Evolutionary conservation across 495 filamentous ascomycete genomes (phyloP).

Genomic region (Lasiosphaeriaceae sp.): DNA sequence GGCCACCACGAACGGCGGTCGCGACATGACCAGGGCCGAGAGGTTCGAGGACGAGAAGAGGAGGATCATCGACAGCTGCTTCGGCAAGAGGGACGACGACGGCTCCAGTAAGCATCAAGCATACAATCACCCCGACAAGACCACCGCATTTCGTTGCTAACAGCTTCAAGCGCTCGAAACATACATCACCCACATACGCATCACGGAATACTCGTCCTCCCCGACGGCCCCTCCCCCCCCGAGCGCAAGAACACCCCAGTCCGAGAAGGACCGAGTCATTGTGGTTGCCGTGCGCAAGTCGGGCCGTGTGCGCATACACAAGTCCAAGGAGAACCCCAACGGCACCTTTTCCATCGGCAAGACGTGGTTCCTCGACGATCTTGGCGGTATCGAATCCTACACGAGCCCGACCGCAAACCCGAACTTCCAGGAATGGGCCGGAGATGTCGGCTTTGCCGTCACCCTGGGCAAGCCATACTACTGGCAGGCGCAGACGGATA

Average conservation of each 20-base stretch:
- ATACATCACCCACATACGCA: conserved; percentile 94
- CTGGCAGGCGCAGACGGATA: conserved; percentile 85
- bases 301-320: conserved; percentile 90
- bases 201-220: conserved; percentile 77
- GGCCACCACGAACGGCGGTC: conserved; percentile 30
- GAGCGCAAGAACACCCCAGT: conserved; percentile 54
- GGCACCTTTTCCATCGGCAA: conserved; percentile 96
- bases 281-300: conserved; percentile 90
- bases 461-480: conserved; percentile 92
- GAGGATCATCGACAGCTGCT: conserved; percentile 88
- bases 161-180: conserved; percentile 70
- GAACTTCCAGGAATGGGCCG: conserved; percentile 71
- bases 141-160: neutral
- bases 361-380: conserved; percentile 91
- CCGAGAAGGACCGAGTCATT: conserved; percentile 86
- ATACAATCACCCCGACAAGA: conserved; percentile 5
- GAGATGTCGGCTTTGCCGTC: conserved; percentile 79
- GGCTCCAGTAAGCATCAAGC: conserved; percentile 67
- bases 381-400: conserved; percentile 76
- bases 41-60: conserved; percentile 93
- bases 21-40: conserved; percentile 67
- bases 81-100: conserved; percentile 79
- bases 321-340: conserved; percentile 91
- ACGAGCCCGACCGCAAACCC: conserved; percentile 57
- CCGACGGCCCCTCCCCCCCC: conserved; percentile 86